Conservation (phyloP, 1,284 basidiomycete species). For the Cryptococcus sp. region DNA sequence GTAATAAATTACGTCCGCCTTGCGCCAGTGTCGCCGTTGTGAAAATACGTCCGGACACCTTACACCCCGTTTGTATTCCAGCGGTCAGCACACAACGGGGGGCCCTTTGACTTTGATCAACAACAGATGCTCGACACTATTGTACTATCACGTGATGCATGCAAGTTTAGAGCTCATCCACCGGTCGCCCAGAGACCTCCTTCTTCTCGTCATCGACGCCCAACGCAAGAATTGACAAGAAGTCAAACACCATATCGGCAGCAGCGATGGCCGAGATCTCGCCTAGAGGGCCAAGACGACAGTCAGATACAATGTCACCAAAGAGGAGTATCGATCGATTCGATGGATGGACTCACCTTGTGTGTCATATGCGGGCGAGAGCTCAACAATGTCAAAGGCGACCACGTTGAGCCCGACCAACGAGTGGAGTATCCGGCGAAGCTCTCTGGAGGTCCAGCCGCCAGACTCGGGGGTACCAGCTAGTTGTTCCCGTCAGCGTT, state of each 20-base stretch:
- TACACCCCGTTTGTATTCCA: too few relatives aligned
- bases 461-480: conserved; percentile 49
- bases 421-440: conserved; percentile 47
- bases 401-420: conserved; percentile 50
- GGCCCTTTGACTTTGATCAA: neutral
- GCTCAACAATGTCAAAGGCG: conserved; percentile 43
- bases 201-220: conserved; percentile 17
- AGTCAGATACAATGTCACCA: neutral
- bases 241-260: conserved; percentile 45
- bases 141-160: neutral
- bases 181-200: neutral
- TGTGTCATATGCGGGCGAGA: conserved; percentile 46
- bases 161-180: conserved; percentile 17
- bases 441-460: conserved; percentile 51
- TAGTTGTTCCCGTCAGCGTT: conserved; percentile 4
- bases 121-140: neutral
- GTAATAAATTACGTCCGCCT: neutral
- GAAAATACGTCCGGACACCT: neutral
- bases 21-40: too few relatives aligned
- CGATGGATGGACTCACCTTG: conserved; percentile 26
- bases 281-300: conserved; percentile 12
- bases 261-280: conserved; percentile 48
- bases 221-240: conserved; percentile 30
- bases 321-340: too few relatives aligned
- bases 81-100: neutral